Evolutionary conservation across 441 rosid species (phyloP).

Genomic region (Omphalea diandra): DNA sequence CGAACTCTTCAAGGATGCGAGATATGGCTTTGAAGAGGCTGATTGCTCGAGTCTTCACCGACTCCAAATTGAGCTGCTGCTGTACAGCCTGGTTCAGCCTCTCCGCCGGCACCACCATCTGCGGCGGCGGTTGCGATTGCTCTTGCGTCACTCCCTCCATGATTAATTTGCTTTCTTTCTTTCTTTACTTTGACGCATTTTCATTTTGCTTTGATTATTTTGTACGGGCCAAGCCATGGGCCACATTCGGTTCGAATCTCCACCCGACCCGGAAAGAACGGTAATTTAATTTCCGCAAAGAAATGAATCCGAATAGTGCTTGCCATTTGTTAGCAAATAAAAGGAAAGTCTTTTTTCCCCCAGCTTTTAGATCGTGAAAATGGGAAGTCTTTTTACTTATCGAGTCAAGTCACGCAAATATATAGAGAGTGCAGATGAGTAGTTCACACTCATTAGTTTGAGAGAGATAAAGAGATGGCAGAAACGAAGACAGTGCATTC

Average conservation of each 20-base stretch:
- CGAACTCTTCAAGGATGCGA: conserved; percentile 91
- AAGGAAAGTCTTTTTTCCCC: not conserved
- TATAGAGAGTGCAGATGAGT: not conserved
- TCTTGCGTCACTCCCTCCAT: conserved; percentile 55
- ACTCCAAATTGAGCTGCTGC: conserved; percentile 74
- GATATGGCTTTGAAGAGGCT: conserved; percentile 78
- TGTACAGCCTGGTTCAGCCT: conserved; percentile 63
- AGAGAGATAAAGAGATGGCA: conserved; percentile 34
- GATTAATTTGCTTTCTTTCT: conserved; percentile 21
- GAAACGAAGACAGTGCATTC: conserved; percentile 76
- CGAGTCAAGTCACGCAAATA: not conserved
- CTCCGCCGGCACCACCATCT: conserved; percentile 46
- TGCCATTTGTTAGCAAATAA: too few species aligned
- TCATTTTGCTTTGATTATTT: too few species aligned
- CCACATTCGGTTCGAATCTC: too few species aligned
- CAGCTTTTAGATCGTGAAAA: not conserved
- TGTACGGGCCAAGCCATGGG: too few species aligned
- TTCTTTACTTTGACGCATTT: not conserved
- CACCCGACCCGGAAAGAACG: too few species aligned
- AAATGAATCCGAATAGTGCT: too few species aligned
- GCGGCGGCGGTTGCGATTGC: conserved; percentile 40
- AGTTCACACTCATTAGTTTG: not conserved
- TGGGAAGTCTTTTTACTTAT: too few species aligned
- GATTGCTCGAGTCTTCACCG: conserved; percentile 72
- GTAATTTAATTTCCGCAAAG: too few species aligned